Conservation (phyloP, 2,329 filamentous ascomycete genomes). For the Corynespora cassiicola region DNA sequence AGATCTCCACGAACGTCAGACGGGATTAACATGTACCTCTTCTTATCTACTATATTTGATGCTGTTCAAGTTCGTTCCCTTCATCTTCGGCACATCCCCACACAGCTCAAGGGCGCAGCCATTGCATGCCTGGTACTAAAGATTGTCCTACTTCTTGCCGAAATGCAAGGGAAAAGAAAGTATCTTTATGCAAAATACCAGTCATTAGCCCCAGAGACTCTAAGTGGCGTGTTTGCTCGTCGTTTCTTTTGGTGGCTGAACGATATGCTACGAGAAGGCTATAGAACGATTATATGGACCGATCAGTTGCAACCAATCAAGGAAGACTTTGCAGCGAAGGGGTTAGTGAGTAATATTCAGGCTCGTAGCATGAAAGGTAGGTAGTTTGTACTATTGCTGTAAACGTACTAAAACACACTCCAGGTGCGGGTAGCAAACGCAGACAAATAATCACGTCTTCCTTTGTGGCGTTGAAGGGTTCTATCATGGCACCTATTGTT, state of each 20-base stretch:
- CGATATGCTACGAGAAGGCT: slow-evolving; percentile 4
- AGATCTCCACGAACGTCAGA: slow-evolving; percentile 9
- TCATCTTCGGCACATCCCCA: slow-evolving; percentile 4
- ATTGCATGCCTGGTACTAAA: slow-evolving; percentile 5
- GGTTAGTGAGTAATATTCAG: too few relatives aligned
- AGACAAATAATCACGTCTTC: not conserved
- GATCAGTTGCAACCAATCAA: slow-evolving; percentile 5
- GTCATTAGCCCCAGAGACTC: slow-evolving; percentile 7
- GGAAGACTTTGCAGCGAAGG: slow-evolving; percentile 4
- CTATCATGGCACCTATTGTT: not conserved
- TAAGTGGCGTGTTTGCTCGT: slow-evolving; percentile 7
- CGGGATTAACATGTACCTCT: slow-evolving; percentile 12
- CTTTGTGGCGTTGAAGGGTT: slow-evolving; percentile 1
- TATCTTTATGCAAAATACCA: slow-evolving; percentile 4
- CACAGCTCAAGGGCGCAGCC: not conserved
- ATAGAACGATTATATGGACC: slow-evolving; percentile 1
- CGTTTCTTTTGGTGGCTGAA: slow-evolving; percentile 12
- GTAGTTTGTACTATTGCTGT: too few relatives aligned
- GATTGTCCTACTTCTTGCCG: slow-evolving; percentile 2
- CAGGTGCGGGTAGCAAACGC: too few relatives aligned
- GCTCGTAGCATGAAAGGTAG: too few relatives aligned
- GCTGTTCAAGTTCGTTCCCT: slow-evolving; percentile 8
- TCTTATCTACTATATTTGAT: slow-evolving; percentile 13
- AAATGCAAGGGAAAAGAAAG: slow-evolving; percentile 6
- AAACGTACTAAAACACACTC: too few relatives aligned